Evolutionary conservation across 2,329 filamentous ascomycete species (phyloP).

Genomic region (Penicillium sumatraense): DNA sequence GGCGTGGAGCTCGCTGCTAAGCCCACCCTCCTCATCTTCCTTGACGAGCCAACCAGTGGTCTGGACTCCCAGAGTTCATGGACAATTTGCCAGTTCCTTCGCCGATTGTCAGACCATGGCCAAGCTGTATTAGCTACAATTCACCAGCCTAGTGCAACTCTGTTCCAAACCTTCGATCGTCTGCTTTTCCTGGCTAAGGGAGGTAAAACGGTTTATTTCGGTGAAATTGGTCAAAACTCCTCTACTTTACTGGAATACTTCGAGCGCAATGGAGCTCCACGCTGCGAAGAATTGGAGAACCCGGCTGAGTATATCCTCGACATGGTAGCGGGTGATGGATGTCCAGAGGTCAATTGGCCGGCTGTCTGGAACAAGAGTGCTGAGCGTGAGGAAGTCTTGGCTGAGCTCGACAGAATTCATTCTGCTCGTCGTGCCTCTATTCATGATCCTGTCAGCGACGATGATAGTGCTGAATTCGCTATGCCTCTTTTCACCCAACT

Average conservation of each 20-base stretch:
- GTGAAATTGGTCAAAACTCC: slow-evolving; percentile 65
- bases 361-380: slow-evolving; percentile 63
- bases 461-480: slow-evolving; percentile 71
- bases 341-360: slow-evolving; percentile 60
- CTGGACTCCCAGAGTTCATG: slow-evolving; percentile 89
- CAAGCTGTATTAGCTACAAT: slow-evolving; percentile 92
- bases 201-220: slow-evolving; percentile 70
- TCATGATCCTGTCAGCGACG: slow-evolving; percentile 18
- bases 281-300: slow-evolving; percentile 65
- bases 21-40: slow-evolving; percentile 81
- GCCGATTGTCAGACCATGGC: slow-evolving; percentile 83
- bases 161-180: slow-evolving; percentile 80
- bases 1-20: slow-evolving; percentile 92
- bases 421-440: neutral
- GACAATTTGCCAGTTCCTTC: slow-evolving; percentile 81
- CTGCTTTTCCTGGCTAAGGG: slow-evolving; percentile 66
- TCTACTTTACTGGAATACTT: slow-evolving; percentile 66
- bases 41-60: slow-evolving; percentile 88
- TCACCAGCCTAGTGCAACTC: slow-evolving; percentile 87
- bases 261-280: slow-evolving; percentile 61
- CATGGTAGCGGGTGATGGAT: slow-evolving; percentile 49
- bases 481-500: slow-evolving; percentile 71
- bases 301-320: slow-evolving; percentile 75
- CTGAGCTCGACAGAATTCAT: slow-evolving; percentile 61
- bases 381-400: slow-evolving; percentile 58